These are phyloP conservation scores for Hericium alpestre DNA, from an alignment of 768 basidiomycete species.

Conservation along the genomic window DNA sequence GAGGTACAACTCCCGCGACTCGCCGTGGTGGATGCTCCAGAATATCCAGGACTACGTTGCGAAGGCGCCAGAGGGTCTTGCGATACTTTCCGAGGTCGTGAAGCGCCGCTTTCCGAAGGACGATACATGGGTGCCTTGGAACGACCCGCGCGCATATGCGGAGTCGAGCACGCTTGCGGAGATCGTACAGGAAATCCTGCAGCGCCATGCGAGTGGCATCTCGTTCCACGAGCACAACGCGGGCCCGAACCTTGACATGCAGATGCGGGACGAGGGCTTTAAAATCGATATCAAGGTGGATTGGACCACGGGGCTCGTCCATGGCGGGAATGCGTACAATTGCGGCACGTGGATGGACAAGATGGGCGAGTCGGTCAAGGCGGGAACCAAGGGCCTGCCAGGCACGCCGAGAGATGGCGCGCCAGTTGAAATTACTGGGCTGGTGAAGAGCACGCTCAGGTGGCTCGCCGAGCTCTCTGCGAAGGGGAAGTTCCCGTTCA, in stretches of 20 bases:
- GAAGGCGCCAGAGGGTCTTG: constrained; percentile 74
- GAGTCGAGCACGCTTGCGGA: constrained; percentile 83
- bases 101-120: constrained; percentile 92
- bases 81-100: constrained; percentile 70
- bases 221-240: constrained; percentile 94
- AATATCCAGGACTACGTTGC: constrained; percentile 91
- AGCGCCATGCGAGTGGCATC: constrained; percentile 88
- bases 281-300: constrained; percentile 90
- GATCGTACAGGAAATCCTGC: constrained; percentile 90
- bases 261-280: constrained; percentile 91
- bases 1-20: constrained; percentile 93
- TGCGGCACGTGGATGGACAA: constrained; percentile 99
- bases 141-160: constrained; percentile 75
- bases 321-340: constrained; percentile 77
- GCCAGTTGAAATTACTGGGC: constrained; percentile 89
- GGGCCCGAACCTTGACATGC: constrained; percentile 91
- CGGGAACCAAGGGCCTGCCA: constrained; percentile 91
- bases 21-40: constrained; percentile 99
- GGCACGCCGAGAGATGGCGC: constrained; percentile 95
- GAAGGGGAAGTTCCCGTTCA: constrained; percentile 72
- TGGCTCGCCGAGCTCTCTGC: constrained; percentile 70
- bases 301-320: constrained; percentile 86
- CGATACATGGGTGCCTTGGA: constrained; percentile 88
- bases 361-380: constrained; percentile 89
- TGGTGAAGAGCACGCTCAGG: constrained; percentile 84